Evolutionary conservation across 305 asterid genomes (phyloP), one percentile per base, ranked within the genome.

Genomic region (Fraxinus sp.): DNA sequence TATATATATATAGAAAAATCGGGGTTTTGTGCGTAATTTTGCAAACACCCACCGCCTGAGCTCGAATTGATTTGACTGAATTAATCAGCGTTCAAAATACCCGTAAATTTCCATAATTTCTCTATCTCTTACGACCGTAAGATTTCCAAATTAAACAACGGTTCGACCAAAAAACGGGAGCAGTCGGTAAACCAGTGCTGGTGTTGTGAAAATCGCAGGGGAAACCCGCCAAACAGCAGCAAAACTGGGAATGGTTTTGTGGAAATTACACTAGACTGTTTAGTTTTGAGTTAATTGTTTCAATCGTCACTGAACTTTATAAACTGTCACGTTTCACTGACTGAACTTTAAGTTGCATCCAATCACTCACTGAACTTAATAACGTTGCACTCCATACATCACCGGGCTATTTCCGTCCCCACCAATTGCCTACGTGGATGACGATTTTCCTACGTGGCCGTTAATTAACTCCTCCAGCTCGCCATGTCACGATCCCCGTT

Each of bases 31-130:
- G 83, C 74, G 79, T 79, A 77, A 82, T 73, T 49, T 80, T n/a
- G 81, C 87, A n/a, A 44, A 72, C 2, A 8, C 64, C 74, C 84
- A 22, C 82, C 78, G 57, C 86, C 71, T 30, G 79, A 28, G 37
- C 52, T 68, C 7, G 28, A 52, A 52, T 46, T 46, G 78, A 74
- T 30, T 33, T 35, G 78, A 74, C 22, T 22, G 44, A 78, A 52
- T 32, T 49, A 78, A 78, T 46, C 24, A 11, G 41, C 8, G 22
- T 70, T 30, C 22, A 70, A 35, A 28, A 70, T 64, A 24, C 33
- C 35, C 72, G 72, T 8, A 64, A 64, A 64, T 62, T 39, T 39
- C 46, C 46, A 39, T 39, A 9, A 39, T 39, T 22, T 20, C 72
- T 62, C 33, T 22, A 8, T 20, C 71, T 14, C 7, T 14, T 4